These are phyloP conservation scores for Dioscorea alata DNA, from an alignment of 106 monocot genomes.

Conservation along the genomic window DNA sequence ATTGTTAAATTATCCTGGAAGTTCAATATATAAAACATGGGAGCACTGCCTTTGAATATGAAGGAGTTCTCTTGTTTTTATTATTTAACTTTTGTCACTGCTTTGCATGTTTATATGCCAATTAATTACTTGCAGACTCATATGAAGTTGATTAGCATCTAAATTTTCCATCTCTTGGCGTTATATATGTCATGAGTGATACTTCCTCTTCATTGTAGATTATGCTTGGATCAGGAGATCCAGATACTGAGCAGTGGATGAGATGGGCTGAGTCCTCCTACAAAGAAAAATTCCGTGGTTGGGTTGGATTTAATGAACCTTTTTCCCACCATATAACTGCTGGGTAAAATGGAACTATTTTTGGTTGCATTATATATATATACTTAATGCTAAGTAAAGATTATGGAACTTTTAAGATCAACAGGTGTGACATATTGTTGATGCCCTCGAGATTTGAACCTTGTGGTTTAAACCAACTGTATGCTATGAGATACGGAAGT, in stretches of 20 bases:
- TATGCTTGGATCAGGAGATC: conserved; percentile 95
- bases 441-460: conserved; percentile 99
- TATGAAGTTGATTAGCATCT: neutral
- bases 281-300: conserved; percentile 81
- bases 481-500: conserved; percentile 93
- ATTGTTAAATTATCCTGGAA: too few relatives aligned
- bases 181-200: neutral
- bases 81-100: neutral
- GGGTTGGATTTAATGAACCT: conserved; percentile 92
- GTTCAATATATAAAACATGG: too few relatives aligned
- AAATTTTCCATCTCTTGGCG: neutral
- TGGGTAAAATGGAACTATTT: conserved; percentile 37
- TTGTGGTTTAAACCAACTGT: conserved; percentile 89
- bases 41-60: too few relatives aligned
- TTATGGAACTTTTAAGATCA: conserved; percentile 15
- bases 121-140: neutral
- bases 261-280: conserved; percentile 52
- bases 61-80: too few relatives aligned
- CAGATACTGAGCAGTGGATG: conserved; percentile 78
- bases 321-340: conserved; percentile 86
- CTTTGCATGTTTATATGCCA: neutral
- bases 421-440: conserved; percentile 85
- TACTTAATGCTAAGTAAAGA: neutral
- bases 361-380: neutral
- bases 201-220: conserved; percentile 30